Base-by-base conservation (phyloP, 371 early-diverging fungal species). In the Mucor saturninus region DNA sequence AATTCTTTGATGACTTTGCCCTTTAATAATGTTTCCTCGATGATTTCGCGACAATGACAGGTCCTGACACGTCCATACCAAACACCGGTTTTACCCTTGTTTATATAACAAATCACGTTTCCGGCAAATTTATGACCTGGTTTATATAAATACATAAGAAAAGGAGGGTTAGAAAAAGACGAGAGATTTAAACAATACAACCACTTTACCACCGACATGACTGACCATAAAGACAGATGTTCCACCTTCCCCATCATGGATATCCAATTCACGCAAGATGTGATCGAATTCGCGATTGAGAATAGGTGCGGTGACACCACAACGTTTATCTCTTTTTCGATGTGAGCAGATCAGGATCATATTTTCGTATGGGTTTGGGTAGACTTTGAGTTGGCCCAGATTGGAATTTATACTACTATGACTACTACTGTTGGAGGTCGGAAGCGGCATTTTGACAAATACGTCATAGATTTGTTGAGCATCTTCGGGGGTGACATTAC, bases 121-220 rank as follows among this genome's bases (percentile, higher is more conserved):
- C 92, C 92, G 10, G 93, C 91, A 80, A 86, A 93, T 74, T 91
- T 92, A 81, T 92, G 92, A 35, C 92, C 89, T 83, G 45, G 14
- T 9, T 29, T 28, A 31, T 32, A 28, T 32, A 4, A 59, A 56
- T 42, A 21, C 40, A 37, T 5, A 37, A 28, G 46, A 31, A 46
- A 35, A 4, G 30, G 5, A 21, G 21, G 0, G 21, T 21, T 21
- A 21, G 21, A 21, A 21, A 21, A 21, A 21, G 21, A 21, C 21
- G 21, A 21, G 21, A 21, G 21, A 21, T 21, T 21, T 21, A 21
- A 21, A 21, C 21, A 21, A 9, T n/a, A 1, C 13, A 15, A 46
- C 29, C 29, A 13, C 15, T 29, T 74, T 77, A 86, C 88, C 91
- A 73, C 91, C 91, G 65, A 87, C 80, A 71, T 92, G 91, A 65